phyloP scores from a whole-genome alignment of 768 basidiomycete genomes.

The Boletellus sp. region DNA sequence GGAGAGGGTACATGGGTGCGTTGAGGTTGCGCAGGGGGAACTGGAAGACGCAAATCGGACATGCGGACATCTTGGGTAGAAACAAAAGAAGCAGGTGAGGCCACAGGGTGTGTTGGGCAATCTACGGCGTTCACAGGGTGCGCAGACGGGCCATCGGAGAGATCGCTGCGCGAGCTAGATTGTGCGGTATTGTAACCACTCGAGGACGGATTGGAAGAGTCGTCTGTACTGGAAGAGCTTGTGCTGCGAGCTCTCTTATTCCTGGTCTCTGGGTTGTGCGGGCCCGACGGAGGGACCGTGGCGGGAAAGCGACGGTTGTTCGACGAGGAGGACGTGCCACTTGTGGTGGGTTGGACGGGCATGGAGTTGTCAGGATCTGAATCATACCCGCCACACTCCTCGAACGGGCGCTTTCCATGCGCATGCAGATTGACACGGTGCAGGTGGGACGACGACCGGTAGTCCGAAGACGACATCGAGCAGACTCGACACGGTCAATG shows the following conservation, averaged over 20 bases:
- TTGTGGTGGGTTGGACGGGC: slow-evolving; percentile 22
- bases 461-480: slow-evolving; percentile 24
- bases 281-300: slow-evolving; percentile 3
- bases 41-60: slow-evolving; percentile 36
- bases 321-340: slow-evolving; percentile 24
- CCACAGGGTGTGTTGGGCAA: slow-evolving; percentile 20
- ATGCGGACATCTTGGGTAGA: slow-evolving; percentile 49
- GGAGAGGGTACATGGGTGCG: slow-evolving; percentile 12
- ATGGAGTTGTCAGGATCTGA: slow-evolving; percentile 30
- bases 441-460: slow-evolving; percentile 21
- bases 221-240: slow-evolving; percentile 41
- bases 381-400: slow-evolving; percentile 33
- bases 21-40: slow-evolving; percentile 16
- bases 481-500: slow-evolving; percentile 14
- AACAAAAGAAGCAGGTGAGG: slow-evolving; percentile 37
- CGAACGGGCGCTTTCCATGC: slow-evolving; percentile 32
- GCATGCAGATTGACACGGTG: slow-evolving; percentile 25
- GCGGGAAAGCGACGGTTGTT: slow-evolving; percentile 11
- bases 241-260: slow-evolving; percentile 58
- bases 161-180: slow-evolving; percentile 34
- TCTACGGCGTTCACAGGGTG: slow-evolving; percentile 10
- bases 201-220: slow-evolving; percentile 33
- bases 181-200: slow-evolving; percentile 35
- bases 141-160: slow-evolving; percentile 19
- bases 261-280: slow-evolving; percentile 44